Percentiles rank a stretch among this genome's conserved stretches.
Conservation (phyloP, 441 rosid genomes). For the Hura crepitans region DNA sequence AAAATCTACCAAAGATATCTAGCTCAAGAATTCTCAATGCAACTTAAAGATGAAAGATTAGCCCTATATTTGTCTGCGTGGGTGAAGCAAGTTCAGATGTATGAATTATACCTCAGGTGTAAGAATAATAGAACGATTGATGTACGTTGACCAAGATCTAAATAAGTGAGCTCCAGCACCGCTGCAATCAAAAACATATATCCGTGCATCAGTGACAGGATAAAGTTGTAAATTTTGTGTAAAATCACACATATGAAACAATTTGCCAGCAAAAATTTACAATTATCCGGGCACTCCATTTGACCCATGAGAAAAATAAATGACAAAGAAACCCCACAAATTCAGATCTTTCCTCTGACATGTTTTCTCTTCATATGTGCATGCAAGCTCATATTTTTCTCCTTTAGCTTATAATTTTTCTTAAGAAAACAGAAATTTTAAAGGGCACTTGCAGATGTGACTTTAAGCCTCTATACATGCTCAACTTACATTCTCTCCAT, state of each 20-base stretch:
- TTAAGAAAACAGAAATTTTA: background rate
- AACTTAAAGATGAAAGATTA: background rate
- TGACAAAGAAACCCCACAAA: background rate
- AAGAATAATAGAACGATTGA: conserved; percentile 83
- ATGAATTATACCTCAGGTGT: conserved; percentile 74
- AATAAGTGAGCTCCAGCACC: conserved; percentile 97
- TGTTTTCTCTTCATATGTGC: background rate
- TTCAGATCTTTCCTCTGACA: background rate
- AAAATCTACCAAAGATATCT: background rate
- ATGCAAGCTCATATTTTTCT: background rate
- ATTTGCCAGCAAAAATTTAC: conserved; percentile 4
- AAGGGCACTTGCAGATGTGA: background rate
- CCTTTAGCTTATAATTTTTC: no score
- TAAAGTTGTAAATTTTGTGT: background rate
- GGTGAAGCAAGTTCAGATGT: conserved; percentile 4
- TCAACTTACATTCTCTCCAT: background rate
- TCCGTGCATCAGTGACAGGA: background rate
- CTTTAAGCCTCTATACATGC: background rate
- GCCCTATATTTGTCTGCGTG: no score
- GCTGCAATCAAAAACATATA: conserved; percentile 34
- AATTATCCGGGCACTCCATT: background rate
- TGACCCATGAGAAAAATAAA: background rate
- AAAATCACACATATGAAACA: background rate
- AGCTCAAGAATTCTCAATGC: background rate
- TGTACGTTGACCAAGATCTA: conserved; percentile 72